Conservation (phyloP, 768 basidiomycete species). For the Vararia minispora region DNA sequence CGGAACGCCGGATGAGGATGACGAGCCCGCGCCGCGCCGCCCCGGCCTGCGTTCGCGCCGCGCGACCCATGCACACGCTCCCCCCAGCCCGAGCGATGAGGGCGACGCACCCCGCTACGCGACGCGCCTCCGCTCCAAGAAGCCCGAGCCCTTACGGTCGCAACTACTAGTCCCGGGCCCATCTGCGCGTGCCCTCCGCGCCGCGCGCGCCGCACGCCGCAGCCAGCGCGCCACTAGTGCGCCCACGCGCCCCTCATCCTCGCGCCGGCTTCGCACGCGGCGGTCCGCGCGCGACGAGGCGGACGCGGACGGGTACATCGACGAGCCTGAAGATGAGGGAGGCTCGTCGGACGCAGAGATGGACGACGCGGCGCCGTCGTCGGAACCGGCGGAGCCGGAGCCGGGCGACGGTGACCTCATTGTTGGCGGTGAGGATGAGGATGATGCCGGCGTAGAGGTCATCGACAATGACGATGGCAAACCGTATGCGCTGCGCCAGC, state of each 20-base stretch:
- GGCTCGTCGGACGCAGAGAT: slow-evolving; percentile 27
- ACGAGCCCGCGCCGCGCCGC: slow-evolving; percentile 17
- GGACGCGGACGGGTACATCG: slow-evolving; percentile 15
- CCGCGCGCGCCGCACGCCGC: slow-evolving; percentile 20
- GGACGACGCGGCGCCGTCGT: slow-evolving; percentile 44
- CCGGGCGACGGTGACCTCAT: slow-evolving; percentile 30
- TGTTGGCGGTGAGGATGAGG: slow-evolving; percentile 25
- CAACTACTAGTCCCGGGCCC: no score
- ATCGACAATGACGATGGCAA: slow-evolving; percentile 42
- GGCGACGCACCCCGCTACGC: slow-evolving; percentile 26
- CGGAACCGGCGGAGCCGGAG: slow-evolving; percentile 33
- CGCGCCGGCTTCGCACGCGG: slow-evolving; percentile 14
- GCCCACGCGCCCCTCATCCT: slow-evolving; percentile 6
- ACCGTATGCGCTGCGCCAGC: slow-evolving; percentile 56
- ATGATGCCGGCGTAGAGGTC: slow-evolving; percentile 33
- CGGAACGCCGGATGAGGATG: slow-evolving; percentile 11
- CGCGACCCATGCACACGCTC: slow-evolving; percentile 16
- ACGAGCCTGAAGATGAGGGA: slow-evolving; percentile 5
- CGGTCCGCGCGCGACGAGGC: slow-evolving; percentile 8
- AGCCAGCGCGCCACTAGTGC: slow-evolving; percentile 5
- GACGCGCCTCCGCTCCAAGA: slow-evolving; percentile 31
- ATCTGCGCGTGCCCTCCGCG: no score
- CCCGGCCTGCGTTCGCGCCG: slow-evolving; percentile 5
- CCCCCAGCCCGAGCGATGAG: slow-evolving; percentile 36
- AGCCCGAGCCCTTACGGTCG: slow-evolving; percentile 15